A percentile compares a stretch with the other conserved stretches of the same genome.
These are phyloP conservation scores for Emericellopsis cladophorae DNA, from an alignment of 2,329 filamentous ascomycete species.

Conservation along the genomic window DNA sequence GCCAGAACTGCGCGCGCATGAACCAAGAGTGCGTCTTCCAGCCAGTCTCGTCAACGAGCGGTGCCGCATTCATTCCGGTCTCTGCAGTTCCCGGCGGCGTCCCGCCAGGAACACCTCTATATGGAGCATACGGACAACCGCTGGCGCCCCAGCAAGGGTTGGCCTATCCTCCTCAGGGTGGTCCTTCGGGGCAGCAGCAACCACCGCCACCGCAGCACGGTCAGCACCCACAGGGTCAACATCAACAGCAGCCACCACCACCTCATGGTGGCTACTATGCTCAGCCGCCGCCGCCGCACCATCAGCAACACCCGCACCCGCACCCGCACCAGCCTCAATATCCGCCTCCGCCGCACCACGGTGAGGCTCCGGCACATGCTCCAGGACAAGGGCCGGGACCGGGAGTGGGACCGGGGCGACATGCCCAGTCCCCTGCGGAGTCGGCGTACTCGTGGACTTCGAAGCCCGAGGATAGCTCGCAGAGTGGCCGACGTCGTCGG, in stretches of 20 bases:
- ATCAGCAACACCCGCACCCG: no score
- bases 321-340: constrained; percentile 1
- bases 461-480: constrained; percentile 17
- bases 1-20: constrained; percentile 48
- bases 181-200: constrained; percentile 2
- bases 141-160: constrained; percentile 18
- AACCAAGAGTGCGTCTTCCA: constrained; percentile 51
- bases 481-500: constrained; percentile 18
- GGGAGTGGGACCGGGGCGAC: constrained; percentile 6
- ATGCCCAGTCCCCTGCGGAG: constrained; percentile 29
- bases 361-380: constrained; percentile 15
- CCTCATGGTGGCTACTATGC: constrained; percentile 4
- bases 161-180: constrained; percentile 7
- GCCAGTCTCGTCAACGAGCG: constrained; percentile 41
- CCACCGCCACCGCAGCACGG: constrained; percentile 4
- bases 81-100: constrained; percentile 45
- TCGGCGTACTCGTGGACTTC: constrained; percentile 26
- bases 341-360: constrained; percentile 8
- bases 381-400: constrained; percentile 22
- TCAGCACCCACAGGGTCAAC: neutral
- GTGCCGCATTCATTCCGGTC: constrained; percentile 46
- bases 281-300: constrained; percentile 6
- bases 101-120: constrained; percentile 42
- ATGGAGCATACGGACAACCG: constrained; percentile 45
- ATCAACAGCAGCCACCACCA: neutral